Base-by-base conservation (phyloP, 1,284 basidiomycete species). In the Abortiporus biennis region DNA sequence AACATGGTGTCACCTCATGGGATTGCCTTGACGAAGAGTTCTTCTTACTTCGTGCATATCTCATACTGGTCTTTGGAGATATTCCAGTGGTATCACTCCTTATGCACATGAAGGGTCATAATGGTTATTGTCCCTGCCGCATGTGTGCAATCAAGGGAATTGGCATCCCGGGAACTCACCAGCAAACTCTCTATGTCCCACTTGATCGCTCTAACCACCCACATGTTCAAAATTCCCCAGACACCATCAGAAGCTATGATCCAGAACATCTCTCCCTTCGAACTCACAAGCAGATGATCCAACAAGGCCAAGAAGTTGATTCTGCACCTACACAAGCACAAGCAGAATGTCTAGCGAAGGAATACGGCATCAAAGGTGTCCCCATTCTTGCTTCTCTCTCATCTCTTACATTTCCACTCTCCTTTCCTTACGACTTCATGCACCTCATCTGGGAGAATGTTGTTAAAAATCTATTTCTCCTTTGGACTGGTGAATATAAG, bases 341-440 rank as follows among this genome's bases (percentile, higher is more conserved):
- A 5, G 38, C 50, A 0, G 54, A 66, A 2, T 25, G 47, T 0
- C 55, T 66, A 0, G 46, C 68, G 4, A 64, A 59, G 38, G 8
- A 44, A 4, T 68, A 58, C 38, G 67, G 72, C 1, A 63, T 74
- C 45, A 74, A 72, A 33, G 66, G 64, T 0, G 34, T 63, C 0
- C 58, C 67, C 0, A 20, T 68, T 1, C 58, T 72, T 1, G 49
- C 48, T 8, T 30, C 38, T 36, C 50, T 74, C 1, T 38, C 50
- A 0, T 71, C 65, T 0, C 47, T 74, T 1, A 51, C 47, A 0
- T 69, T 71, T 38, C 66, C 71, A 0, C 0, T 20, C 0, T 72
- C 65, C 0, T 73, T 73, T 40, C 69, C 66, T 0, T 64, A 62
- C 42, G 65, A 74, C 44, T 70, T 72, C 49, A 74, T 74, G 72